A percentile compares a stretch with the other conserved stretches of the same genome.
These are phyloP conservation scores for Spergularia bocconei DNA, from an alignment of 148 eudicot genomes.

Conservation along the genomic window DNA sequence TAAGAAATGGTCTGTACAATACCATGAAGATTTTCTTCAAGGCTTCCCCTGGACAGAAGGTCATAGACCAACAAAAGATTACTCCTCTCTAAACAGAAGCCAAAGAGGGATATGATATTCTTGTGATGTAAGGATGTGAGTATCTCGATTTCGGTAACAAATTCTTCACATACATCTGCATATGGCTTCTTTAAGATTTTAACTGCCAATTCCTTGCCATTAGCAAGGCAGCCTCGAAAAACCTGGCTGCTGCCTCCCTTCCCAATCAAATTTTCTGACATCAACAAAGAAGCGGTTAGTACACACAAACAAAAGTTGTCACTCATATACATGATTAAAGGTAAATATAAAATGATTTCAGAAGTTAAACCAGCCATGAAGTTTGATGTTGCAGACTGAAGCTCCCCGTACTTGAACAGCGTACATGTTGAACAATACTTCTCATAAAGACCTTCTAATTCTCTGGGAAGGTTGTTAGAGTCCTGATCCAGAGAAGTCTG, in stretches of 20 bases:
- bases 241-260: slow-evolving; percentile 91
- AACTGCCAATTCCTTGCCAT: slow-evolving; percentile 76
- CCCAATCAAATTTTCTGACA: slow-evolving; percentile 80
- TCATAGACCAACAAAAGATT: slow-evolving; percentile 81
- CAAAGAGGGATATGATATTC: slow-evolving; percentile 74
- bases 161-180: slow-evolving; percentile 60
- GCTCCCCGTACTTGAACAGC: slow-evolving; percentile 65
- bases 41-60: slow-evolving; percentile 81
- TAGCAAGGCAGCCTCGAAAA: slow-evolving; percentile 73
- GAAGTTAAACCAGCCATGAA: slow-evolving; percentile 60
- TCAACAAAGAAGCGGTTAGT: slow-evolving; percentile 12
- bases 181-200: slow-evolving; percentile 65
- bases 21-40: slow-evolving; percentile 95
- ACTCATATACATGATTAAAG: neutral
- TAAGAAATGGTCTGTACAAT: slow-evolving; percentile 11
- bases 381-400: slow-evolving; percentile 61
- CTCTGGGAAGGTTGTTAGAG: slow-evolving; percentile 36
- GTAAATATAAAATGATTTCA: slow-evolving; percentile 7
- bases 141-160: slow-evolving; percentile 77
- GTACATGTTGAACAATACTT: slow-evolving; percentile 72
- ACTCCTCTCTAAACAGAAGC: slow-evolving; percentile 76
- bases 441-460: slow-evolving; percentile 59
- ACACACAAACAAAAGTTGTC: neutral
- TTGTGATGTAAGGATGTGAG: slow-evolving; percentile 72
- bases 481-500: slow-evolving; percentile 27